Evolutionary conservation across 2,329 filamentous ascomycete genomes (phyloP).

Genomic region (Stachybotrys echinatus): DNA sequence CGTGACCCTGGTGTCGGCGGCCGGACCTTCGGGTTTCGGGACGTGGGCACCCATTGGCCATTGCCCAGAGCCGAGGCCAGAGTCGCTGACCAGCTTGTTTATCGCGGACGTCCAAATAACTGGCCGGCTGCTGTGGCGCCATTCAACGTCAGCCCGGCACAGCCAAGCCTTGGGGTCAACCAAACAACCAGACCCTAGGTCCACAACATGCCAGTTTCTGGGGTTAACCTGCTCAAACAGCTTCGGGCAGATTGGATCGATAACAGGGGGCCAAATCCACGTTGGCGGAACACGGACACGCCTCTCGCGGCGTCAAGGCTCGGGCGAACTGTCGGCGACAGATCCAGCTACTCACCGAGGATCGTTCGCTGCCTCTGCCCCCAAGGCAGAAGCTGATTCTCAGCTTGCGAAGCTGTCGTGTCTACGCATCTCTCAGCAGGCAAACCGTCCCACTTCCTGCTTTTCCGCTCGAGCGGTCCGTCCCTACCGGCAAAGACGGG

Average conservation of each 20-base stretch:
- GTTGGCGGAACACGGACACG: background rate
- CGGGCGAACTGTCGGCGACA: background rate
- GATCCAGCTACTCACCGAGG: background rate
- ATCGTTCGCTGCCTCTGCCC: background rate
- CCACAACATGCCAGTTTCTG: background rate
- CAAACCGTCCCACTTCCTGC: background rate
- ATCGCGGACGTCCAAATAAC: background rate
- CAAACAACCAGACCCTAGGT: background rate
- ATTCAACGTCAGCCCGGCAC: background rate
- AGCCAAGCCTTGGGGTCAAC: background rate
- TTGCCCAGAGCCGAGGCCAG: too few relatives aligned
- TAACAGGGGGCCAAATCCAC: background rate
- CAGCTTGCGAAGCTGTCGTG: too few relatives aligned
- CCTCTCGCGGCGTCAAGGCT: background rate
- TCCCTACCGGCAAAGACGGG: background rate
- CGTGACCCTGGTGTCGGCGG: background rate
- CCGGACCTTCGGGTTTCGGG: conserved; percentile 7
- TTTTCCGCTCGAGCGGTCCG: background rate
- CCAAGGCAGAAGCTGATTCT: too few relatives aligned
- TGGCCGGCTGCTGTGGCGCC: background rate
- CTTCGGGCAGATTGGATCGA: background rate
- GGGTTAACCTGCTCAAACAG: background rate
- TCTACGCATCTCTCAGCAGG: background rate
- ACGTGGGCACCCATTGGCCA: conserved; percentile 3
- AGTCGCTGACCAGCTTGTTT: too few relatives aligned